These are phyloP conservation scores for Camellia granthamiana DNA, from an alignment of 148 eudicot genomes.

Conservation along the genomic window DNA sequence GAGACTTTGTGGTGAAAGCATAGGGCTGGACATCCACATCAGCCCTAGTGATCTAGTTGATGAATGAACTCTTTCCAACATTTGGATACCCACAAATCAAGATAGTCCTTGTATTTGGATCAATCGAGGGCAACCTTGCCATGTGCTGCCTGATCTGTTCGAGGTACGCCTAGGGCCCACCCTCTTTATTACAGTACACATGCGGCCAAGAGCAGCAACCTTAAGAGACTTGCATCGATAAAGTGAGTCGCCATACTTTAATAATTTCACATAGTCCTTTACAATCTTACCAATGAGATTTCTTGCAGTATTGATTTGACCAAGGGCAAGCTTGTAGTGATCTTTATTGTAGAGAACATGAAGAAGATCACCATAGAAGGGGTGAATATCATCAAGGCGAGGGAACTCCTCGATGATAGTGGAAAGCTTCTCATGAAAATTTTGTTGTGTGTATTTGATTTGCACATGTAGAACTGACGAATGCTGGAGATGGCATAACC, in stretches of 20 bases:
- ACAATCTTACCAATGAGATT: slow-evolving; percentile 70
- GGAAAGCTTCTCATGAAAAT: slow-evolving; percentile 81
- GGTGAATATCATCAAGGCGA: slow-evolving; percentile 80
- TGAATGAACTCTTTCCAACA: slow-evolving; percentile 96
- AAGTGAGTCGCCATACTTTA: slow-evolving; percentile 89
- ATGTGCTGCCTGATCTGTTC: slow-evolving; percentile 94
- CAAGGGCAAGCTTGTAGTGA: slow-evolving; percentile 97
- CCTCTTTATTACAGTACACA: slow-evolving; percentile 89
- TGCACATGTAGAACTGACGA: slow-evolving; percentile 88
- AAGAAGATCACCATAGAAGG: slow-evolving; percentile 90
- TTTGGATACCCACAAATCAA: slow-evolving; percentile 92
- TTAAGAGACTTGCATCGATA: slow-evolving; percentile 87
- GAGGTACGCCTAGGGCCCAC: slow-evolving; percentile 87
- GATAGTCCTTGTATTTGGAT: slow-evolving; percentile 83
- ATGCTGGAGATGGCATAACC: slow-evolving; percentile 87
- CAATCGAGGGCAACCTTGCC: slow-evolving; percentile 93
- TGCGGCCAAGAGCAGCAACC: slow-evolving; percentile 96
- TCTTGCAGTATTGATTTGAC: slow-evolving; percentile 86
- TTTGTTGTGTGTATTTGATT: slow-evolving; percentile 77
- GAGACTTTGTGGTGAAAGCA: slow-evolving; percentile 90
- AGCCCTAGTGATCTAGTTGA: slow-evolving; percentile 89
- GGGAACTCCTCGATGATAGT: slow-evolving; percentile 95
- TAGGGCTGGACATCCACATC: slow-evolving; percentile 97
- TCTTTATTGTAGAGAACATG: slow-evolving; percentile 93
- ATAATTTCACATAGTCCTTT: slow-evolving; percentile 81